These are phyloP conservation scores for Evansstolkia leycettana DNA, from an alignment of 495 filamentous ascomycete species.

Conservation along the genomic window DNA sequence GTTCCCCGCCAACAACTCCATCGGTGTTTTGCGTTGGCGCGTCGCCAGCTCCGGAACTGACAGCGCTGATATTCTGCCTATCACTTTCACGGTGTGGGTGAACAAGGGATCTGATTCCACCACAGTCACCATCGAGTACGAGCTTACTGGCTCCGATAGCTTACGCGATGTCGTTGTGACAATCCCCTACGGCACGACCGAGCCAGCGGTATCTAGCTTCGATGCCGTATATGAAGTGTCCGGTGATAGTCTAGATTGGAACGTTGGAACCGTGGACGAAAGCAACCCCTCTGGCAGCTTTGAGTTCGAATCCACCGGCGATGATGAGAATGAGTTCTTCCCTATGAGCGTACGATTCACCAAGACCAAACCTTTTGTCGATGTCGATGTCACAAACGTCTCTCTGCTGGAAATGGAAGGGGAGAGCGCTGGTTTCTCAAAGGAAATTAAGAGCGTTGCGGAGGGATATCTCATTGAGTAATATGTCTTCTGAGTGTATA, in stretches of 20 bases:
- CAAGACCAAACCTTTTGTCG: slow-evolving; percentile 74
- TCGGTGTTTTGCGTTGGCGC: slow-evolving; percentile 83
- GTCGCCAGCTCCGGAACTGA: slow-evolving; percentile 61
- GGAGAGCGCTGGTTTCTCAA: slow-evolving; percentile 74
- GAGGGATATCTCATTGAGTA: slow-evolving; percentile 76
- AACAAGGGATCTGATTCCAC: slow-evolving; percentile 73
- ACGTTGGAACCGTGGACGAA: slow-evolving; percentile 69
- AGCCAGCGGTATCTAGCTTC: slow-evolving; percentile 82
- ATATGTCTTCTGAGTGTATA: slow-evolving; percentile 23
- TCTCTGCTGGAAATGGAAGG: slow-evolving; percentile 61
- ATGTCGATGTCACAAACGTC: slow-evolving; percentile 73
- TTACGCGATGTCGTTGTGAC: slow-evolving; percentile 76
- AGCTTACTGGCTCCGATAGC: slow-evolving; percentile 62
- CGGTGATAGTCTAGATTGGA: slow-evolving; percentile 89
- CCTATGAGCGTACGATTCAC: slow-evolving; percentile 88
- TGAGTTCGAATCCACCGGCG: slow-evolving; percentile 82
- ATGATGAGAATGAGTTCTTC: slow-evolving; percentile 84
- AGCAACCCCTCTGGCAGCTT: slow-evolving; percentile 74
- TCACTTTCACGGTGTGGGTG: slow-evolving; percentile 92
- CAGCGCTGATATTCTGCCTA: slow-evolving; percentile 59
- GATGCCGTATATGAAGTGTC: slow-evolving; percentile 90
- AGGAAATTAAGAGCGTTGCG: slow-evolving; percentile 75
- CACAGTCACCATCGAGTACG: slow-evolving; percentile 86
- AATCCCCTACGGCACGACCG: slow-evolving; percentile 71
- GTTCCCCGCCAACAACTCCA: slow-evolving; percentile 83